Conservation (phyloP, 169 alveolate genomes). For the Eimeria tenella region DNA sequence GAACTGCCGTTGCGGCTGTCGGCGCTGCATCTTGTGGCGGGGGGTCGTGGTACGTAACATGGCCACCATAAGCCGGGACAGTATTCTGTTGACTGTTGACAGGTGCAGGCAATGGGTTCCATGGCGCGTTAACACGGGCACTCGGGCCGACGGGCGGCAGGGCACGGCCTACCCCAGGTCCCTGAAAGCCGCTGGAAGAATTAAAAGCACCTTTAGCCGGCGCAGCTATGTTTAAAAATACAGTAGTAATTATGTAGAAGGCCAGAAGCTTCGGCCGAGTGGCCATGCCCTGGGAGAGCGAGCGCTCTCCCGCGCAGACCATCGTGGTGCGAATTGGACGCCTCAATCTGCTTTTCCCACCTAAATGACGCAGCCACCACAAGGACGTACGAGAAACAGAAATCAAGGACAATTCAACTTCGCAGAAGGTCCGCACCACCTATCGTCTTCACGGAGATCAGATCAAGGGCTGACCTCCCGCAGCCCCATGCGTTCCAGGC, state of each 20-base stretch:
- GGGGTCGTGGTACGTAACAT: too few species aligned
- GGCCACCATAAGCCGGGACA: too few species aligned
- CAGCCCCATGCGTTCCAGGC: not conserved
- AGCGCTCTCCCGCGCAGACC: slow-evolving; percentile 32
- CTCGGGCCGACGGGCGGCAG: not conserved
- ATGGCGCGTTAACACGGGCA: too few species aligned
- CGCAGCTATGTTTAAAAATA: not conserved
- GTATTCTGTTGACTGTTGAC: too few species aligned
- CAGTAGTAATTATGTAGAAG: not conserved
- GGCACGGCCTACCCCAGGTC: not conserved
- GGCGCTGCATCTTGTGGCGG: too few species aligned
- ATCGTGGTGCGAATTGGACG: not conserved
- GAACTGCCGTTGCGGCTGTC: too few species aligned
- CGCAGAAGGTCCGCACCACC: too few species aligned
- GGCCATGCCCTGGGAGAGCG: slow-evolving; percentile 33
- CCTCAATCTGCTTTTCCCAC: too few species aligned
- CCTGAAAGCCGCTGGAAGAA: not conserved
- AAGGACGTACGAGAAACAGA: too few species aligned
- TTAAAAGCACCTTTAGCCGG: not conserved
- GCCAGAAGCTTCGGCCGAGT: not conserved
- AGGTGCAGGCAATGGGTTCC: too few species aligned
- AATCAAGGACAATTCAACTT: too few species aligned
- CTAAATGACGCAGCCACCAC: too few species aligned
- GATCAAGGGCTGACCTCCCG: not conserved
- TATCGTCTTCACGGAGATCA: not conserved